Percentiles rank a stretch among this genome's conserved stretches.
phyloP scores from a whole-genome alignment of 495 filamentous ascomycete species.

The Aspergillus ellipticus region DNA sequence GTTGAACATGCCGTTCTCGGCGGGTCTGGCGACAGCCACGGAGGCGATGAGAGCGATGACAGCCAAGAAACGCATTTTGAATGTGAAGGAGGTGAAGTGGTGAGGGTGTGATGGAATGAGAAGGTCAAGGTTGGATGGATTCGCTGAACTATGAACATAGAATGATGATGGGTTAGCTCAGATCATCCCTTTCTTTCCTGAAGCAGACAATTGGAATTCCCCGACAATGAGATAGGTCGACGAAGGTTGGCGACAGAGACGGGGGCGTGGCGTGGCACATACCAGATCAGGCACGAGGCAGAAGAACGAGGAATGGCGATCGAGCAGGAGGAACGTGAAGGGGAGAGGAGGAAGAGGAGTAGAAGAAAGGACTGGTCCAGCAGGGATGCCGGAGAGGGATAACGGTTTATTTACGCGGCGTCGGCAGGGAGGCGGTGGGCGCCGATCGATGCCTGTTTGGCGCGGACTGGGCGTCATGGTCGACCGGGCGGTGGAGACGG shows the following conservation, averaged over 20 bases:
- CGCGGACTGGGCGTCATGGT: not conserved
- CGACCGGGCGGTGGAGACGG: not conserved
- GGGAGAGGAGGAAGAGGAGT: not conserved
- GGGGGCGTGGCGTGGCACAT: not conserved
- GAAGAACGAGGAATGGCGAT: not conserved
- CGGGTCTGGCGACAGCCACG: not conserved
- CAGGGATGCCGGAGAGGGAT: not conserved
- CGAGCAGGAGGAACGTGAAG: not conserved
- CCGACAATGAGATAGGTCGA: not conserved
- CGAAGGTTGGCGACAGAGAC: not conserved
- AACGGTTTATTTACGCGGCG: not conserved
- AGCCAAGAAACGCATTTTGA: not conserved
- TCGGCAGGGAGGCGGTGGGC: not conserved
- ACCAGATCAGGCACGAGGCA: not conserved
- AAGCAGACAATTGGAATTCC: not conserved
- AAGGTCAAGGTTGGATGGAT: not conserved
- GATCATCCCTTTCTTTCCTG: not conserved
- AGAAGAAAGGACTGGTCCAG: not conserved
- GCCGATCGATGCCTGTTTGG: not conserved
- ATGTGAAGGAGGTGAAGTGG: not conserved
- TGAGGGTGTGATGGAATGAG: not conserved
- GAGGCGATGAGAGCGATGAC: conserved; percentile 1
- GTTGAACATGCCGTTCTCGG: conserved; percentile 1
- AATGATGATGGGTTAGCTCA: not conserved
- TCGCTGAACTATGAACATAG: not conserved